phyloP scores from a whole-genome alignment of 202 grass and related monocot genomes.

The Schoenoplectus tabernaemontani region DNA sequence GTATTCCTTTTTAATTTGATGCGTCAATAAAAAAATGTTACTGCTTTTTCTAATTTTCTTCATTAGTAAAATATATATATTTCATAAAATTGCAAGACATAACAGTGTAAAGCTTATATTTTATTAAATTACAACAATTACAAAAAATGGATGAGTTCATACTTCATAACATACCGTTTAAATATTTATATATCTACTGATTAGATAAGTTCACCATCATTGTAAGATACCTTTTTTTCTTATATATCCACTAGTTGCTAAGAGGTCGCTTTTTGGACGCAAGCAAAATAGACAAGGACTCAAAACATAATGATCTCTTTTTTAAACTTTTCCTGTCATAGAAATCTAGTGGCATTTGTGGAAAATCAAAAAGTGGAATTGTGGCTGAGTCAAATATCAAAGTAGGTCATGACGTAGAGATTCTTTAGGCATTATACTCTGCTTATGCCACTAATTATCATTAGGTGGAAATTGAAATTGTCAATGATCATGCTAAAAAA shows the following conservation, averaged over 20 bases:
- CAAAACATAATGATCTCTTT: not conserved
- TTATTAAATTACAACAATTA: not conserved
- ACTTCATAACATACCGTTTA: not conserved
- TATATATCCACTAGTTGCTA: conserved; percentile 13
- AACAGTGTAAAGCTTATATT: not conserved
- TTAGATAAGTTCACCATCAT: not conserved
- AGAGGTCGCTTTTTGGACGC: not conserved
- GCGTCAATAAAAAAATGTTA: not conserved
- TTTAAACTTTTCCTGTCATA: not conserved
- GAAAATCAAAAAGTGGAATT: not conserved
- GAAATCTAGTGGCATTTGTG: not conserved
- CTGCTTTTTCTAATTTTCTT: no score
- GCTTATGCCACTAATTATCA: not conserved
- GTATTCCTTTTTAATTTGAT: not conserved
- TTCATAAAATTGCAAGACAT: no score
- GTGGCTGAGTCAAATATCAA: not conserved
- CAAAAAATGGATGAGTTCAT: not conserved
- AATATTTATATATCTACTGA: not conserved
- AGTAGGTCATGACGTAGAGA: conserved; percentile 1
- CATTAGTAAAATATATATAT: no score
- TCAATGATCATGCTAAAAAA: not conserved
- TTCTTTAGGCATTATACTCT: not conserved
- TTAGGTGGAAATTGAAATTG: not conserved
- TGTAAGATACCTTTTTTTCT: not conserved
- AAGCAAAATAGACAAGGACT: not conserved